These are phyloP conservation scores for Wickerhamomyces hampshirensis DNA, from an alignment of 805 yeast species.

Conservation along the genomic window DNA sequence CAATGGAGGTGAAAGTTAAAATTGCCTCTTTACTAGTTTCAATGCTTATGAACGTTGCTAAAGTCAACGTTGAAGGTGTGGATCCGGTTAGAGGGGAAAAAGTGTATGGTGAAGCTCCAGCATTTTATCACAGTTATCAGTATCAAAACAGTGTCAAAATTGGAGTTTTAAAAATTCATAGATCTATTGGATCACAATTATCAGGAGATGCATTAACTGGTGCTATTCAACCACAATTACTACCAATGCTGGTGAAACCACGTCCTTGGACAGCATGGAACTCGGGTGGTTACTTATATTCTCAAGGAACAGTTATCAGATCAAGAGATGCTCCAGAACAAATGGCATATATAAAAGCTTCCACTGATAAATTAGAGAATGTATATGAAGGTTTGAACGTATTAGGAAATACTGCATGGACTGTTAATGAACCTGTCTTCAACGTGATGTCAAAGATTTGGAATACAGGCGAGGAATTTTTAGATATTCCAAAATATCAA, in stretches of 20 bases:
- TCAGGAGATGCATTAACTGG: conserved; percentile 62
- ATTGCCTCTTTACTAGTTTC: conserved; percentile 80
- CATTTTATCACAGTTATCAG: conserved; percentile 85
- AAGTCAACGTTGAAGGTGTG: conserved; percentile 68
- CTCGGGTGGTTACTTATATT: conserved; percentile 78
- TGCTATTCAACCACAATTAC: conserved; percentile 74
- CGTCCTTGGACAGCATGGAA: conserved; percentile 79
- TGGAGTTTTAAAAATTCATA: conserved; percentile 79
- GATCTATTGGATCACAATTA: conserved; percentile 57
- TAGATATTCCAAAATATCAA: conserved; percentile 63
- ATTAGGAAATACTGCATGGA: conserved; percentile 87
- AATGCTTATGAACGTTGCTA: conserved; percentile 74
- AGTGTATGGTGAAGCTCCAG: conserved; percentile 78
- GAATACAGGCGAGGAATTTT: conserved; percentile 76
- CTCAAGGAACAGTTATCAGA: conserved; percentile 62
- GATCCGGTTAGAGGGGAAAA: conserved; percentile 73
- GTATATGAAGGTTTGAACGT: conserved; percentile 82
- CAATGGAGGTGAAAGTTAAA: conserved; percentile 53
- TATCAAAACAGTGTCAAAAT: conserved; percentile 71
- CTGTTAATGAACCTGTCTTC: conserved; percentile 71
- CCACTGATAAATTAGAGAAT: conserved; percentile 60
- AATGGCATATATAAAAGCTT: conserved; percentile 80
- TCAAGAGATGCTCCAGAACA: conserved; percentile 87
- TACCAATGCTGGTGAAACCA: conserved; percentile 94
- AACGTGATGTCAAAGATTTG: conserved; percentile 70